Evolutionary conservation across 2,329 filamentous ascomycete genomes (phyloP), one percentile per base, ranked within the genome.

Genomic region (Penicillium sp.): DNA sequence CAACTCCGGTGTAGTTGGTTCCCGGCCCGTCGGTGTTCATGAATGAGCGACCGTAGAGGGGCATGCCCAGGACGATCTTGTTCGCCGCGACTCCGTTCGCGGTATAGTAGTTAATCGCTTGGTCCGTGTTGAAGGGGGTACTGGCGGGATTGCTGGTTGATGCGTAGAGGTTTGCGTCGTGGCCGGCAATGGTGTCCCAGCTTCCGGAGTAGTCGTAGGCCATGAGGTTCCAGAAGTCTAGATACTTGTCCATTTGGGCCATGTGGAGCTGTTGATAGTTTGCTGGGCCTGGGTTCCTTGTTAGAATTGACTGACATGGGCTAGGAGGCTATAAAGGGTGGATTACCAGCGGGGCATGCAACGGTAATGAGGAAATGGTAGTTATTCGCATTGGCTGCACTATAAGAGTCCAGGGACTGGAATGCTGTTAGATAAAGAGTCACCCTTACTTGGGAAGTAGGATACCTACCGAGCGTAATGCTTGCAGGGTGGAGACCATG

Each of bases 21-120:
- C 94, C 94, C 0, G 86, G 84, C 0, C 92, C 93, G 28, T 89
- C 83, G 0, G 94, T 97, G 64, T 87, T 85, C 67, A 87, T 83
- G 73, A 97, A 98, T 0, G 91, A 87, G 38, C 92, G 90, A 1
- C 94, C 94, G 73, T 97, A 98, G 12, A 98, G 80, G 2, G 94
- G 93, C 90, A 97, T 94, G 2, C 94, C 93, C 14, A 97, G 76
- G 3, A 96, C 90, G 55, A 98, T 86, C 78, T 96, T 97, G 61
- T 81, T 72, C 0, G 87, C 73, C 0, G 83, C 71, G 0, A 97
- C 87, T 6, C 88, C 88, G 4, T 83, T 82, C 1, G 78, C 72
- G 15, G 84, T 79, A 78, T 97, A 98, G 67, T 86, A 83, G 12
- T 86, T 79, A 6, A 98, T 79, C 0, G 93, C 92, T 0, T 83